Evolutionary conservation across 73 alveolate species (phyloP).

Genomic region (Paramecium pentaurelia): DNA sequence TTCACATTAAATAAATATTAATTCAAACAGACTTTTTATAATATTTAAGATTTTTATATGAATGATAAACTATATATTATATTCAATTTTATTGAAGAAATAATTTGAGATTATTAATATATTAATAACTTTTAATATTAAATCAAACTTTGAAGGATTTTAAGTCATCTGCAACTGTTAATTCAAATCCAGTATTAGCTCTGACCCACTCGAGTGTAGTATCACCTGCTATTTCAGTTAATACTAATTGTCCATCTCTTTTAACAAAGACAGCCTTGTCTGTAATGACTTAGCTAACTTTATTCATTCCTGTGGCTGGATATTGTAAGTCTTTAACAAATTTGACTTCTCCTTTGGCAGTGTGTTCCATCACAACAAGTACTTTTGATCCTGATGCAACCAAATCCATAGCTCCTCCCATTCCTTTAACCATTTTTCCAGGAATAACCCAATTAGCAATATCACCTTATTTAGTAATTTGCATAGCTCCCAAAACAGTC

Average conservation of each 20-base stretch:
- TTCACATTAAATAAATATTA: neutral
- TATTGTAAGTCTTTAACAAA: conserved; percentile 69
- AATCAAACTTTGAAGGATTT: conserved; percentile 55
- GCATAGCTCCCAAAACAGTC: conserved; percentile 85
- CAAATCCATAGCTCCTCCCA: conserved; percentile 94
- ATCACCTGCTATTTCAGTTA: conserved; percentile 74
- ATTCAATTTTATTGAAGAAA: neutral
- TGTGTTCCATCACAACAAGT: conserved; percentile 83
- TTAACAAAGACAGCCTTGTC: conserved; percentile 74
- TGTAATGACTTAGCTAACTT: conserved; percentile 76
- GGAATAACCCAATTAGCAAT: conserved; percentile 97
- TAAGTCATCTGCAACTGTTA: conserved; percentile 65
- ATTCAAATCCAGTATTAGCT: conserved; percentile 69
- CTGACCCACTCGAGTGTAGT: conserved; percentile 72
- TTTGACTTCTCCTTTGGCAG: conserved; percentile 72
- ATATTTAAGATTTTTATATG: neutral
- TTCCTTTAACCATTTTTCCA: conserved; percentile 91
- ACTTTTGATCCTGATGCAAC: conserved; percentile 74
- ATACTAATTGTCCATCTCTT: conserved; percentile 62
- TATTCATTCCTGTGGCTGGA: conserved; percentile 80
- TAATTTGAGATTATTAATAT: neutral
- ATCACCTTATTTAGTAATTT: conserved; percentile 87
- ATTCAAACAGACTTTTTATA: neutral
- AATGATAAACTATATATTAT: neutral
- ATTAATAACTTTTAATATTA: neutral